Percentiles rank a stretch among this genome's conserved stretches.
Conservation (phyloP, 257 asterid species). For the Nicotiana noctiflora region DNA sequence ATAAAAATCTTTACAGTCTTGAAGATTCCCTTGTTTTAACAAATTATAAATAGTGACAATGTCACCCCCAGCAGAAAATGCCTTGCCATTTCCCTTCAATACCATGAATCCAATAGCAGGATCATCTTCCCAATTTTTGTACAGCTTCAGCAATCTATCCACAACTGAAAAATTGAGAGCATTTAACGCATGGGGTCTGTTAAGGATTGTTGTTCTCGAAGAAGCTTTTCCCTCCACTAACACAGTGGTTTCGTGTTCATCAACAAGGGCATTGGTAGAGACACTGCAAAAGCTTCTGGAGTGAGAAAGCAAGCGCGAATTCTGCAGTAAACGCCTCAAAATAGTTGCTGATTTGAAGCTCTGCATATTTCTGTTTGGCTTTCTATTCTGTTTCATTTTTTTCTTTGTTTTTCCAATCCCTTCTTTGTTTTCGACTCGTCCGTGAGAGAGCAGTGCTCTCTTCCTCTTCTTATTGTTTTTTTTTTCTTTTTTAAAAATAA, state of each 20-base stretch:
- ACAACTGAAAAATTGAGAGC: constrained; percentile 67
- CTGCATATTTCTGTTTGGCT: constrained; percentile 28
- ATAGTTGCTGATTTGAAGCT: constrained; percentile 28
- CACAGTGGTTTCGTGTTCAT: constrained; percentile 46
- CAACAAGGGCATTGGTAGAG: constrained; percentile 32
- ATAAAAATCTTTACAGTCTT: constrained; percentile 69
- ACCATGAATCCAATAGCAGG: constrained; percentile 61
- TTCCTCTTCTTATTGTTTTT: no score
- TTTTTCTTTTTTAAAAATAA: no score
- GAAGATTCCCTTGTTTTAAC: constrained; percentile 58
- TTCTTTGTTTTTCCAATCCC: no score
- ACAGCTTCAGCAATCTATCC: constrained; percentile 64
- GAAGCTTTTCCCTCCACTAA: constrained; percentile 63
- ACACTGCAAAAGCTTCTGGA: constrained; percentile 35
- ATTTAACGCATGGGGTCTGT: constrained; percentile 74
- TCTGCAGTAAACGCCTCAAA: constrained; percentile 26
- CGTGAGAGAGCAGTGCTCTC: no score
- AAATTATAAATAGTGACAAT: constrained; percentile 55
- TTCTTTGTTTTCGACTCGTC: no score
- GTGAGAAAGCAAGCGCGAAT: constrained; percentile 10
- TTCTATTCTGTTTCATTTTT: no score
- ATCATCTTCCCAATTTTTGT: constrained; percentile 84
- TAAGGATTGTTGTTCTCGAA: constrained; percentile 84
- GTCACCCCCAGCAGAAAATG: constrained; percentile 97
- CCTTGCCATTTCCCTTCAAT: constrained; percentile 86